Percentiles rank a stretch among this genome's conserved stretches.
Conservation (phyloP, 306 rosid genomes). For the Acacia crassicarpa region DNA sequence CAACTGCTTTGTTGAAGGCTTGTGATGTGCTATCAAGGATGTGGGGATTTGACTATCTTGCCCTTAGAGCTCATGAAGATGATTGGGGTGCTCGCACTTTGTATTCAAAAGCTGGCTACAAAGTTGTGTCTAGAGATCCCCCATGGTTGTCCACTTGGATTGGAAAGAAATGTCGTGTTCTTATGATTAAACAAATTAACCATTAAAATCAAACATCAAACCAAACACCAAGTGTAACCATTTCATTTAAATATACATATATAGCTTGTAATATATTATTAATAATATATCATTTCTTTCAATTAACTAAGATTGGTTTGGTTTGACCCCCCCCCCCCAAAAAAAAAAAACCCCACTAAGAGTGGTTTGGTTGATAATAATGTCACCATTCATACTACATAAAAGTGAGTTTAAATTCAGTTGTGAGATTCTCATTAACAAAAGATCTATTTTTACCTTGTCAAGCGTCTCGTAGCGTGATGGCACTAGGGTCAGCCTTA, state of each 20-base stretch:
- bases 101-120: conserved; percentile 76
- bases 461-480: too few relatives aligned
- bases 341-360: too few relatives aligned
- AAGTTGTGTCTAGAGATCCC: conserved; percentile 68
- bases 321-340: too few relatives aligned
- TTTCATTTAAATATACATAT: background rate
- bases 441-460: too few relatives aligned
- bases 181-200: conserved; percentile 54
- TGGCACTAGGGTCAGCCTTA: too few relatives aligned
- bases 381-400: too few relatives aligned
- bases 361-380: too few relatives aligned
- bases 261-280: too few relatives aligned
- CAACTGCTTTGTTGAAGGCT: conserved; percentile 60
- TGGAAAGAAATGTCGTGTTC: conserved; percentile 80
- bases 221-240: background rate
- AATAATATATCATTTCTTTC: too few relatives aligned
- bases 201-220: background rate
- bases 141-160: conserved; percentile 84
- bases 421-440: too few relatives aligned
- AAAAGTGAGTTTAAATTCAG: too few relatives aligned
- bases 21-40: conserved; percentile 56
- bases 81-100: conserved; percentile 75
- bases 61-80: conserved; percentile 81
- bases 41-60: conserved; percentile 79
- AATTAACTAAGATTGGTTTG: too few relatives aligned